Evolutionary conservation across 164 flowering plant genomes (phyloP).

Genomic region (Dillenia suffruticosa): DNA sequence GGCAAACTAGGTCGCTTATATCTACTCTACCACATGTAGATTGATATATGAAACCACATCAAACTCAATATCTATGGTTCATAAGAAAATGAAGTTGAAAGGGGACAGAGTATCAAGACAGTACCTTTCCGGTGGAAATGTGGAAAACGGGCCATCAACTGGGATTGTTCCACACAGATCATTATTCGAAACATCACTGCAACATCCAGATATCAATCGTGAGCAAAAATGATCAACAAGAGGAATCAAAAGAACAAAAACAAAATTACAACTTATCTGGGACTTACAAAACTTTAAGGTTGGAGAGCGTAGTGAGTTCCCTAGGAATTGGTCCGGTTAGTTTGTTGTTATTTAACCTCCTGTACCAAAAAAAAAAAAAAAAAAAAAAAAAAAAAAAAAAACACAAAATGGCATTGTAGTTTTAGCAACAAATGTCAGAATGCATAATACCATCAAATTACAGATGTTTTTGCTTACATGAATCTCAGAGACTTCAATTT

Average conservation of each 20-base stretch:
- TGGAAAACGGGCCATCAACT: slow-evolving; percentile 64
- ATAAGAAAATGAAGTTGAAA: too few relatives aligned
- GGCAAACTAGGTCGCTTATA: too few relatives aligned
- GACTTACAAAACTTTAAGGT: slow-evolving; percentile 79
- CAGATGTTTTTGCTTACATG: slow-evolving; percentile 39
- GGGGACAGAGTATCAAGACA: neutral
- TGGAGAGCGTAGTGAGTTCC: slow-evolving; percentile 58
- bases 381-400: slow-evolving; percentile 1
- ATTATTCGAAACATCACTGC: slow-evolving; percentile 83
- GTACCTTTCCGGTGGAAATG: slow-evolving; percentile 65
- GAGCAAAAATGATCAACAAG: slow-evolving; percentile 3
- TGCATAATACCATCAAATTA: neutral
- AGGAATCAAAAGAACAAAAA: neutral
- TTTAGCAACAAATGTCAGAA: neutral
- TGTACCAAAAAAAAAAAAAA: slow-evolving; percentile 15
- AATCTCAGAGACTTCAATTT: slow-evolving; percentile 68
- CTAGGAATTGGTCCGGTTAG: slow-evolving; percentile 79
- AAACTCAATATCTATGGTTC: too few relatives aligned
- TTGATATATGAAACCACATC: too few relatives aligned
- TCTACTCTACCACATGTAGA: too few relatives aligned
- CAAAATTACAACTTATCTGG: neutral
- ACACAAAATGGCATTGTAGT: neutral
- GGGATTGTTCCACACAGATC: slow-evolving; percentile 86
- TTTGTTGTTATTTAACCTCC: slow-evolving; percentile 77
- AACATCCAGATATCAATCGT: slow-evolving; percentile 8